A percentile compares a stretch with the other conserved stretches of the same genome.
phyloP scores from a whole-genome alignment of 257 asterid genomes.

The Knoxia roxburghii region DNA sequence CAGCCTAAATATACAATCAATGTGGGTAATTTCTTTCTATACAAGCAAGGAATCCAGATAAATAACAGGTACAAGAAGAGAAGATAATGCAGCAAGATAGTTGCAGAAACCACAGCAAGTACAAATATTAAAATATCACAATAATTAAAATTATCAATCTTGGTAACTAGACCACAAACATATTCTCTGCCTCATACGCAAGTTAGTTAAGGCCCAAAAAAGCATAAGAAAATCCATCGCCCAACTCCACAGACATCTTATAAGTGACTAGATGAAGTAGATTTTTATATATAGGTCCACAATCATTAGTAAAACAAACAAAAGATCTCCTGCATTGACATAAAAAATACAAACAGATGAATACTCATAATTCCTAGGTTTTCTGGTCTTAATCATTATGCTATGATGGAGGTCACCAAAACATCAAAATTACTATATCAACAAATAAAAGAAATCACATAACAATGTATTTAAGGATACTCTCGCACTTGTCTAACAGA shows the following conservation, averaged over 20 bases:
- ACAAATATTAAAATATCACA: not conserved
- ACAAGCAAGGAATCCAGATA: not conserved
- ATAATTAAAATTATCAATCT: not conserved
- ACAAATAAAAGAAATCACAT: not conserved
- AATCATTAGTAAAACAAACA: too few relatives aligned
- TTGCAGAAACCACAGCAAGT: not conserved
- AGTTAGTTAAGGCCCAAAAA: not conserved
- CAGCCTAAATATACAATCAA: not conserved
- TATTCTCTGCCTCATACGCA: not conserved
- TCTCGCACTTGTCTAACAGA: slow-evolving; percentile 99
- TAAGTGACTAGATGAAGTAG: not conserved
- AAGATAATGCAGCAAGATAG: not conserved
- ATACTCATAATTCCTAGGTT: not conserved
- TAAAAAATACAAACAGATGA: not conserved
- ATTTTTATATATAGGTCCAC: not conserved
- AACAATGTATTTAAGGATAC: slow-evolving; percentile 48
- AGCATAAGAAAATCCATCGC: not conserved
- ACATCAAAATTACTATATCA: too few relatives aligned
- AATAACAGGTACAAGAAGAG: not conserved
- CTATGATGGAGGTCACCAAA: not conserved
- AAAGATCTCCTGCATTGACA: not conserved
- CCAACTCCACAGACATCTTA: not conserved
- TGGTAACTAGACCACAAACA: not conserved
- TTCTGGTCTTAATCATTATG: not conserved
- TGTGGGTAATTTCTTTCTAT: not conserved